Evolutionary conservation across 78 protist genomes (phyloP).

Genomic region (Pigoraptor vietnamica): DNA sequence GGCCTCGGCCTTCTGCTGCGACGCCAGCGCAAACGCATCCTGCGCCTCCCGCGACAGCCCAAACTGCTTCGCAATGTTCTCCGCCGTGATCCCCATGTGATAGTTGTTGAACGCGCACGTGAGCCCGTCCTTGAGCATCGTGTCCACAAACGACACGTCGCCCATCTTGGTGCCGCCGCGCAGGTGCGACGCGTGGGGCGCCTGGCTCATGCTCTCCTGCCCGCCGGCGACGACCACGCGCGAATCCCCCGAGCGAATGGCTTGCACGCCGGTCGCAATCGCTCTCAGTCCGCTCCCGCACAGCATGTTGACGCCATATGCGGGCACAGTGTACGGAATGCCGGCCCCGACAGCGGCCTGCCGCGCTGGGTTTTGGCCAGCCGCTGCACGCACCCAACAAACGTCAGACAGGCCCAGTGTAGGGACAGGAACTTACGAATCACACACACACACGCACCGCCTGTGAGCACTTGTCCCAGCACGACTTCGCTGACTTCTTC

Average conservation of each 20-base stretch:
- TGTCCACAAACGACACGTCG: constrained; percentile 17
- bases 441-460: not conserved
- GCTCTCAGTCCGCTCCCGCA: constrained; percentile 71
- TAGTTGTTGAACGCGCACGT: constrained; percentile 21
- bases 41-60: constrained; percentile 36
- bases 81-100: constrained; percentile 74
- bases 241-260: constrained; percentile 49
- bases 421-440: not conserved
- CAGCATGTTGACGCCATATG: constrained; percentile 56
- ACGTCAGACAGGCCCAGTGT: too few species aligned
- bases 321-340: constrained; percentile 20
- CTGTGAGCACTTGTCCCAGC: not conserved
- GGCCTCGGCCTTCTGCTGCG: constrained; percentile 24
- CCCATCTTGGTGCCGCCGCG: constrained; percentile 63
- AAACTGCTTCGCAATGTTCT: constrained; percentile 51
- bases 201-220: constrained; percentile 42
- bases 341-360: not conserved
- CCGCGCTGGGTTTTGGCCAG: not conserved
- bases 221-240: constrained; percentile 46
- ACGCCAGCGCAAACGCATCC: constrained; percentile 52
- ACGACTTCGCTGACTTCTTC: not conserved
- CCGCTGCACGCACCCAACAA: not conserved
- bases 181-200: constrained; percentile 30
- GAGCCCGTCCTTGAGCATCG: constrained; percentile 57
- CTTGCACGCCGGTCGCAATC: constrained; percentile 17